phyloP scores from a whole-genome alignment of 176 grass and related monocot genomes.

The Phyllostachys edulis region DNA sequence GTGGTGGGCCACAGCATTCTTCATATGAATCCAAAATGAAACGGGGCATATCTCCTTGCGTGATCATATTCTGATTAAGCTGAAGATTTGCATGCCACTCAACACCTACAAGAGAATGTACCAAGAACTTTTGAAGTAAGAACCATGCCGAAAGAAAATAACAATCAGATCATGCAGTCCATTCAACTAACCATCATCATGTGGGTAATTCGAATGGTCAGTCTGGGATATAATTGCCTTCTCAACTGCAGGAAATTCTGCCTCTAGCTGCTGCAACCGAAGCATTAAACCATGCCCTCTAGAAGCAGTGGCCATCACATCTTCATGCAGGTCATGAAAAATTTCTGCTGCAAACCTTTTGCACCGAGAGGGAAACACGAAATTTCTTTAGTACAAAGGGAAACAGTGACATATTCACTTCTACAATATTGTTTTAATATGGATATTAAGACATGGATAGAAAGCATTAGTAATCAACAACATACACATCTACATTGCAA shows the following conservation, averaged over 20 bases:
- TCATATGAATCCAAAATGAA: slow-evolving; percentile 98
- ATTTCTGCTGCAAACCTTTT: slow-evolving; percentile 94
- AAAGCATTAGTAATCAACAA: slow-evolving; percentile 14
- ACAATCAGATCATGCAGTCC: background rate
- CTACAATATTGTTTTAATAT: background rate
- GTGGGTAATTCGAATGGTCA: slow-evolving; percentile 54
- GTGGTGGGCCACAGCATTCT: slow-evolving; percentile 93
- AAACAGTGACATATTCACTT: background rate
- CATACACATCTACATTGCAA: background rate
- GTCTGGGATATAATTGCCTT: slow-evolving; percentile 66
- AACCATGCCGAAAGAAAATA: background rate
- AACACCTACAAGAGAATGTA: slow-evolving; percentile 46
- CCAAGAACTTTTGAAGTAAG: slow-evolving; percentile 18
- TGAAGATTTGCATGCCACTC: slow-evolving; percentile 79
- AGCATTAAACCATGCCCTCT: slow-evolving; percentile 90
- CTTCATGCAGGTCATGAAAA: slow-evolving; percentile 95
- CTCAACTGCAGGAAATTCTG: slow-evolving; percentile 81
- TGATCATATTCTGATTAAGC: slow-evolving; percentile 82
- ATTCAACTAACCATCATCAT: slow-evolving; percentile 63
- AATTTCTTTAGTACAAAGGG: background rate
- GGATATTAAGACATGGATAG: slow-evolving; percentile 2
- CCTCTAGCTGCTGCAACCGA: slow-evolving; percentile 84
- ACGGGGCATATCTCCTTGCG: slow-evolving; percentile 95
- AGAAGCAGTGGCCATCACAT: slow-evolving; percentile 80
- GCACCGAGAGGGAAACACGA: background rate